Evolutionary conservation across 2,329 filamentous ascomycete species (phyloP), one percentile per base, ranked within the genome.

Genomic region (Trichoderma sp.): DNA sequence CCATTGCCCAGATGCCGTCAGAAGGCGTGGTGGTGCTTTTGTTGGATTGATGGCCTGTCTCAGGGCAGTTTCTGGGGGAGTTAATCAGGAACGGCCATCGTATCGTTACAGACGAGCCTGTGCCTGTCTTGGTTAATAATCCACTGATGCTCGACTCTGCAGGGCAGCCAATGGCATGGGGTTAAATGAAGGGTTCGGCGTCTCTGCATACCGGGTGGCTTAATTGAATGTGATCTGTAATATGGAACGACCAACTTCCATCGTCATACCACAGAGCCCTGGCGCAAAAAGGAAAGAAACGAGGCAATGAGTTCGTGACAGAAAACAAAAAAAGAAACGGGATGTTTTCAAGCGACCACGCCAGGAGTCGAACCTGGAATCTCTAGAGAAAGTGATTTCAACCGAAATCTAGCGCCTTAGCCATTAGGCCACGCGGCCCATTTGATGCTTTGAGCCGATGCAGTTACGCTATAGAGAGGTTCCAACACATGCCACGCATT

Each of bases 361-460:
- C 74, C 76, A 78, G 77, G 77, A 78, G 72, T 78, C 76, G 76
- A 78, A 77, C 76, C 77, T 78, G 76, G 74, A 78, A 77, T 78
- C 77, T 78, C 74, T 75, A 78, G 76, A 78, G 77, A 30, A 43
- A 21, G 71, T 66, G 65, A 63, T 69, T 34, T 39, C 43, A 67
- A 72, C 77, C 76, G 77, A 78, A 78, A 78, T 78, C 76, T 78
- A 75, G 74, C 77, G 77, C 77, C 74, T 76, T 78, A 78, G 69
- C 77, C 77, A 78, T 78, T 78, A 76, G 74, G 77, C 77, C 75
- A 78, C 75, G 77, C 77, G 77, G 77, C 77, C 75, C 28, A 21
- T 52, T 34, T 52, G 69, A 70, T 74, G 66, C 19, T 60, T 10
- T 3, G 2, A 6, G 7, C 0, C 6, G 65, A 50, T 24, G 64